These are phyloP conservation scores for Ramaria rubella DNA, from an alignment of 768 basidiomycete species.

Conservation along the genomic window DNA sequence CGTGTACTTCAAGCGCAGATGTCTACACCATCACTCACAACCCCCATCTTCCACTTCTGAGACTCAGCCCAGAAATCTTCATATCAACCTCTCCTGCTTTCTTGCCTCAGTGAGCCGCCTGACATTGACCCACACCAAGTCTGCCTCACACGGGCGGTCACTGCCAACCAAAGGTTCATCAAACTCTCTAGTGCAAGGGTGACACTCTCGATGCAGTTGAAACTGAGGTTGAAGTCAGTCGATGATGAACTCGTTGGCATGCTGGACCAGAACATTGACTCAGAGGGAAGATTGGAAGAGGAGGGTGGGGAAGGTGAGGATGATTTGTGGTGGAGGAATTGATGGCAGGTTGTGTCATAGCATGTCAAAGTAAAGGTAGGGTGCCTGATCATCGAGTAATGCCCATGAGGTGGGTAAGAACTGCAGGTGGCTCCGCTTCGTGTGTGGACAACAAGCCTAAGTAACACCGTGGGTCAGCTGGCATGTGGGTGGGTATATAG, in stretches of 20 bases:
- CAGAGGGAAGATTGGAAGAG: slow-evolving; percentile 72
- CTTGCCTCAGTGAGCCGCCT: neutral
- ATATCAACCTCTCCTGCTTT: neutral
- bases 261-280: slow-evolving; percentile 86
- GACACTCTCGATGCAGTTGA: slow-evolving; percentile 96
- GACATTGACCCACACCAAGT: slow-evolving; percentile 7
- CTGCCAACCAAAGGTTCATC: slow-evolving; percentile 85
- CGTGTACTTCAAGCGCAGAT: no score
- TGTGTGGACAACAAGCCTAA: slow-evolving; percentile 65
- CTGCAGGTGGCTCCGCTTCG: slow-evolving; percentile 63
- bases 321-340: slow-evolving; percentile 95
- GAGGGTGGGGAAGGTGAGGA: slow-evolving; percentile 80
- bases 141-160: slow-evolving; percentile 58
- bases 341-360: slow-evolving; percentile 76
- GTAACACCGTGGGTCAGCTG: neutral
- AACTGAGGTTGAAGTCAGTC: slow-evolving; percentile 96
- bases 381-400: no score
- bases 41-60: slow-evolving; percentile 8
- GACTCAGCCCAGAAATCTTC: neutral
- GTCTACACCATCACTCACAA: neutral
- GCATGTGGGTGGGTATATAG: neutral
- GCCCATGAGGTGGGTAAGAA: slow-evolving; percentile 90
- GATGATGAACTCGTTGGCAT: slow-evolving; percentile 92
- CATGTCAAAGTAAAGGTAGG: no score
- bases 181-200: slow-evolving; percentile 95